phyloP scores from a whole-genome alignment of 2,329 filamentous ascomycete species.

The Colletotrichum tofieldiae region DNA sequence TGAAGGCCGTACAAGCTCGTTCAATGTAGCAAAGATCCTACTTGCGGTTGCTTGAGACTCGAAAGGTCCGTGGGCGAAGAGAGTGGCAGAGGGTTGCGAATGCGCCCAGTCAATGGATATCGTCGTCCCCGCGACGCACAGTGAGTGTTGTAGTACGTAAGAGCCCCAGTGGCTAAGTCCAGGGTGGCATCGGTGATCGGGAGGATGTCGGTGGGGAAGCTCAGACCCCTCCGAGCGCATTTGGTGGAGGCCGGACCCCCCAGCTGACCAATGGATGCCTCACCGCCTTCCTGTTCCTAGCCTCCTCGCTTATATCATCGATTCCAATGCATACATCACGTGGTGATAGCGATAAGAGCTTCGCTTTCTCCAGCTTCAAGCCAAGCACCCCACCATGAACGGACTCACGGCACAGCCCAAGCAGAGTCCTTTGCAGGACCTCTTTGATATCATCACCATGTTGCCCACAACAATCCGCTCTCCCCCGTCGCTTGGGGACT shows the following conservation, averaged over 20 bases:
- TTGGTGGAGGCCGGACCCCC: background rate
- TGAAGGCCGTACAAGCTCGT: conserved; percentile 16
- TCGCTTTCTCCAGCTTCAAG: conserved; percentile 38
- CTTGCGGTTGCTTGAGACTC: conserved; percentile 4
- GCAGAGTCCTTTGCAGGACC: conserved; percentile 33
- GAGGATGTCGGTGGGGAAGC: conserved; percentile 25
- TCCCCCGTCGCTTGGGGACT: conserved; percentile 72
- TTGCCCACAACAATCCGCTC: conserved; percentile 70
- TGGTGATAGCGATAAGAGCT: conserved; percentile 46
- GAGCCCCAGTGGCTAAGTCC: background rate
- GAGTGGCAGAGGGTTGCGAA: background rate
- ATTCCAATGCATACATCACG: conserved; percentile 12
- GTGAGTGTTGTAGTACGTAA: conserved; percentile 3
- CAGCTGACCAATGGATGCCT: background rate
- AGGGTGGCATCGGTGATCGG: conserved; percentile 5
- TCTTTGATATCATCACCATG: conserved; percentile 50
- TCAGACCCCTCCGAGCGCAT: conserved; percentile 27
- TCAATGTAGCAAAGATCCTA: conserved; percentile 8
- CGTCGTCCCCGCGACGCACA: conserved; percentile 11
- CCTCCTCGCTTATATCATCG: fast-evolving
- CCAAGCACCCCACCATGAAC: conserved; percentile 36
- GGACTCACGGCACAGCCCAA: conserved; percentile 26
- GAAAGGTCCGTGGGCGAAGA: background rate
- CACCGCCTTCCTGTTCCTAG: conserved; percentile 19
- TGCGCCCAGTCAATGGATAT: conserved; percentile 5